A percentile compares a stretch with the other conserved stretches of the same genome.
Conservation (phyloP, 805 yeast species). For the Hanseniaspora occidentalis region DNA sequence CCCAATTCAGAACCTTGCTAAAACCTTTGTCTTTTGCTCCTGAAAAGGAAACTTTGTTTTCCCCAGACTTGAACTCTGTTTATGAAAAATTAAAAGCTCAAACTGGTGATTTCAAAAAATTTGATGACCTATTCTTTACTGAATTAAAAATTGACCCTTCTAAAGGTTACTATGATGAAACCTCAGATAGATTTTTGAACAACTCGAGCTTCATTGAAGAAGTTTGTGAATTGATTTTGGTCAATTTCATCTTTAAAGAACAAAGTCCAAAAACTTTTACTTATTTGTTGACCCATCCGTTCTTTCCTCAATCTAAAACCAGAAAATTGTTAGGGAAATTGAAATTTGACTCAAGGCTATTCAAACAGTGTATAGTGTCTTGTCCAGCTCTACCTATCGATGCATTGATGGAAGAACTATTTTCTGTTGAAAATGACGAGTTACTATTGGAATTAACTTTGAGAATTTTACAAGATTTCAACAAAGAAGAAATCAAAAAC, state of each 20-base stretch:
- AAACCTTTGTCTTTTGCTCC: conserved; percentile 13
- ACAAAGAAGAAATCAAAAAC: conserved; percentile 43
- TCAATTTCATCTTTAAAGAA: conserved; percentile 13
- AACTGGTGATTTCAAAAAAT: conserved; percentile 10
- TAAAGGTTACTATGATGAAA: conserved; percentile 45
- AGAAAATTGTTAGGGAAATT: conserved; percentile 42
- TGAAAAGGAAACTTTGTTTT: conserved; percentile 10
- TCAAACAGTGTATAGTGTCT: conserved; percentile 73
- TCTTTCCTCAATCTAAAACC: conserved; percentile 55
- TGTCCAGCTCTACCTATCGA: conserved; percentile 55
- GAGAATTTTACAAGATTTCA: conserved; percentile 55
- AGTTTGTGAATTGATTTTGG: conserved; percentile 33
- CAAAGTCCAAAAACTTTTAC: conserved; percentile 47
- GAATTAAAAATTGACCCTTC: conserved; percentile 19
- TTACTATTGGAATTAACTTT: conserved; percentile 55
- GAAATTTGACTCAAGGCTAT: conserved; percentile 44
- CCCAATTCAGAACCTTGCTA: conserved; percentile 11
- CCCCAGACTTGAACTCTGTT: not conserved
- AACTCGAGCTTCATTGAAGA: conserved; percentile 41
- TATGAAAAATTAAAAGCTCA: not conserved
- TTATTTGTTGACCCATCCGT: conserved; percentile 76
- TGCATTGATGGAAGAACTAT: conserved; percentile 53
- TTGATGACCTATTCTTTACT: conserved; percentile 23
- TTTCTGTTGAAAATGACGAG: conserved; percentile 43
- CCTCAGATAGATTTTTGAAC: conserved; percentile 42